A percentile compares a stretch with the other conserved stretches of the same genome.
Conservation (phyloP, 352 stramenopile species). For the Thraustotheca clavata region DNA sequence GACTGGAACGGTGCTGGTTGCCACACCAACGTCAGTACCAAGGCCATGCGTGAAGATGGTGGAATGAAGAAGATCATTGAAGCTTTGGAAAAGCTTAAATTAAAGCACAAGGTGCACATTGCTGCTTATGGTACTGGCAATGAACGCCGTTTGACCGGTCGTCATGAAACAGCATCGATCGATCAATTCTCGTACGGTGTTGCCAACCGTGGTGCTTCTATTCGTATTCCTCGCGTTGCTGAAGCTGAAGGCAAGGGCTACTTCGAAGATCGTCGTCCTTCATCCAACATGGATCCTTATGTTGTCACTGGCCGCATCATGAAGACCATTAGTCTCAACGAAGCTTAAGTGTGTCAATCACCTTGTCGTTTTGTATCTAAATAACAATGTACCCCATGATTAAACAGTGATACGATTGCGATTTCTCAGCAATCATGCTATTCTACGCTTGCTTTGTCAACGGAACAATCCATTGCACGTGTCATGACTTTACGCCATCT, state of each 20-base stretch:
- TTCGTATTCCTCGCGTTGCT: slow-evolving; percentile 88
- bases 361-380: neutral
- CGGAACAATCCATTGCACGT: no score
- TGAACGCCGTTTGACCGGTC: slow-evolving; percentile 93
- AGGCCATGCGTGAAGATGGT: slow-evolving; percentile 92
- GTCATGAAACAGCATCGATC: slow-evolving; percentile 95
- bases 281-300: slow-evolving; percentile 98
- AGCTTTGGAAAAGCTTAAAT: slow-evolving; percentile 96
- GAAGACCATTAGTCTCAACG: slow-evolving; percentile 89
- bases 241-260: slow-evolving; percentile 88
- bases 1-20: slow-evolving; percentile 97
- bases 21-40: slow-evolving; percentile 96
- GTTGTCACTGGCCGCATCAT: slow-evolving; percentile 96
- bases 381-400: neutral
- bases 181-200: slow-evolving; percentile 95
- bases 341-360: slow-evolving; percentile 48
- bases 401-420: no score
- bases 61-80: slow-evolving; percentile 92
- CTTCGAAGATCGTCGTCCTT: slow-evolving; percentile 83
- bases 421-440: no score
- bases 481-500: no score
- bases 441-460: no score
- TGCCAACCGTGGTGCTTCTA: slow-evolving; percentile 93
- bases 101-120: slow-evolving; percentile 97
- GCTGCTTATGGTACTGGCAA: slow-evolving; percentile 94